A percentile compares a stretch with the other conserved stretches of the same genome.
phyloP scores from a whole-genome alignment of 495 filamentous ascomycete genomes.

The Oleoguttula mirabilis region DNA sequence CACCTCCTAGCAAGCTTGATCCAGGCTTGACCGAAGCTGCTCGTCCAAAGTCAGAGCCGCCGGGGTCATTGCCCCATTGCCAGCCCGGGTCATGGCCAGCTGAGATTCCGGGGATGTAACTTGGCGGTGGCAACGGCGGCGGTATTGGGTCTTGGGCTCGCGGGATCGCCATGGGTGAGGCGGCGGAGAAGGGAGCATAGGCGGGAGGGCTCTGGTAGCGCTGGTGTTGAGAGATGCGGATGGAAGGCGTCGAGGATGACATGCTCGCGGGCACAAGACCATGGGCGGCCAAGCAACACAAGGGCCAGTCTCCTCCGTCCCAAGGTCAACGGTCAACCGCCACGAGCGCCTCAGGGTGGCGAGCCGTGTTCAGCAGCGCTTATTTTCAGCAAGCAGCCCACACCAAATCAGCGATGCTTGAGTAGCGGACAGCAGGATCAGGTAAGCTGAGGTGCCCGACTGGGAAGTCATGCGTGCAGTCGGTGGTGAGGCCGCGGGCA shows the following conservation, averaged over 20 bases:
- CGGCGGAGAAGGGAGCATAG: slow-evolving; percentile 1
- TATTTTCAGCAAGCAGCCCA: slow-evolving; percentile 3
- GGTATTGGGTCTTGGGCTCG: slow-evolving; percentile 39
- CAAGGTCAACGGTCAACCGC: too few species aligned
- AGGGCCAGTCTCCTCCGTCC: slow-evolving; percentile 1
- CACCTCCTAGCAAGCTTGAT: slow-evolving; percentile 44
- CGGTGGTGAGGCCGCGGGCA: background rate
- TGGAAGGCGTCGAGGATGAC: slow-evolving; percentile 16
- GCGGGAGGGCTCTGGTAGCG: slow-evolving; percentile 9
- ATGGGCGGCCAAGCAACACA: too few species aligned
- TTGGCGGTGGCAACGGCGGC: slow-evolving; percentile 52
- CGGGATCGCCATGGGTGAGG: slow-evolving; percentile 46
- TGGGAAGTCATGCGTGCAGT: background rate
- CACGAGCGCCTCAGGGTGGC: background rate
- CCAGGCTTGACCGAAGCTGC: slow-evolving; percentile 32
- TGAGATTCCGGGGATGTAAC: slow-evolving; percentile 41
- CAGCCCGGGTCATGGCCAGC: slow-evolving; percentile 49
- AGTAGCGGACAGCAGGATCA: slow-evolving; percentile 1
- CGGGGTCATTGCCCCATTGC: slow-evolving; percentile 41
- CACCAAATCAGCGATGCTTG: too few species aligned
- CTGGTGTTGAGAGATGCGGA: slow-evolving; percentile 14
- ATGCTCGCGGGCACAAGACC: too few species aligned
- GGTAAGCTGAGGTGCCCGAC: background rate
- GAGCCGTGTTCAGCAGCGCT: slow-evolving; percentile 2
- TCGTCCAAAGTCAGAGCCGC: slow-evolving; percentile 16